These are phyloP conservation scores for Pythium plurisporium DNA, from an alignment of 352 stramenopile genomes.

Conservation along the genomic window DNA sequence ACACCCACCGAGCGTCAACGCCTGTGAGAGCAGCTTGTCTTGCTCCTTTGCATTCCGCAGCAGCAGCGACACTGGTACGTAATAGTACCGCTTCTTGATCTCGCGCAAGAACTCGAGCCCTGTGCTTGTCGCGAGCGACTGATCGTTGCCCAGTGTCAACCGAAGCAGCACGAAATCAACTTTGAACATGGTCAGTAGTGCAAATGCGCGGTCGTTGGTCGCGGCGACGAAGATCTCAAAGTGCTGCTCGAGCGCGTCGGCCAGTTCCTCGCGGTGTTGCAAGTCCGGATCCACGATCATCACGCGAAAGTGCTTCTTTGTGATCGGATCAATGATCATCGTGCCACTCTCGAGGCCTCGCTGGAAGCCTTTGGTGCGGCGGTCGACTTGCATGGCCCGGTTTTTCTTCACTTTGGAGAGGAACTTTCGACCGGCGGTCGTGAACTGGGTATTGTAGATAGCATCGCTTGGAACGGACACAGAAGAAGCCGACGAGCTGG, in stretches of 20 bases:
- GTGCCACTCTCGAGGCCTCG: constrained; percentile 37
- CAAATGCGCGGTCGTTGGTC: constrained; percentile 57
- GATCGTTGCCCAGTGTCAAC: constrained; percentile 50
- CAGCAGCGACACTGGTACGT: constrained; percentile 47
- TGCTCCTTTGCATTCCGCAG: constrained; percentile 17
- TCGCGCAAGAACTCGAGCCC: constrained; percentile 50
- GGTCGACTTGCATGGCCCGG: constrained; percentile 65
- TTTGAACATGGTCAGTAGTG: constrained; percentile 57
- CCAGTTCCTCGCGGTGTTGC: constrained; percentile 55
- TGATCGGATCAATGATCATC: constrained; percentile 50
- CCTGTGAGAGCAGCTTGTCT: constrained; percentile 44
- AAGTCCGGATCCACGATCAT: constrained; percentile 65
- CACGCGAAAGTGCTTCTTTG: constrained; percentile 53
- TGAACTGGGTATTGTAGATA: constrained; percentile 82
- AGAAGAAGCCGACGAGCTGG: constrained; percentile 4
- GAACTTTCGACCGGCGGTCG: constrained; percentile 55
- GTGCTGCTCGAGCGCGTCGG: constrained; percentile 52
- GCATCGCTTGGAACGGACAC: constrained; percentile 42
- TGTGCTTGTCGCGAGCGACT: constrained; percentile 42
- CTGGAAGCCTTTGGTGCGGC: constrained; percentile 62
- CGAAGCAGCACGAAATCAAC: constrained; percentile 57
- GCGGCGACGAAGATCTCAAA: constrained; percentile 68
- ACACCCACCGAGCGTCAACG: constrained; percentile 50
- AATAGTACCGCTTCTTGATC: constrained; percentile 53
- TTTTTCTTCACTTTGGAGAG: constrained; percentile 75